Base-by-base conservation (phyloP, 129 eudicot genomes). In the Artemisia argyi region DNA sequence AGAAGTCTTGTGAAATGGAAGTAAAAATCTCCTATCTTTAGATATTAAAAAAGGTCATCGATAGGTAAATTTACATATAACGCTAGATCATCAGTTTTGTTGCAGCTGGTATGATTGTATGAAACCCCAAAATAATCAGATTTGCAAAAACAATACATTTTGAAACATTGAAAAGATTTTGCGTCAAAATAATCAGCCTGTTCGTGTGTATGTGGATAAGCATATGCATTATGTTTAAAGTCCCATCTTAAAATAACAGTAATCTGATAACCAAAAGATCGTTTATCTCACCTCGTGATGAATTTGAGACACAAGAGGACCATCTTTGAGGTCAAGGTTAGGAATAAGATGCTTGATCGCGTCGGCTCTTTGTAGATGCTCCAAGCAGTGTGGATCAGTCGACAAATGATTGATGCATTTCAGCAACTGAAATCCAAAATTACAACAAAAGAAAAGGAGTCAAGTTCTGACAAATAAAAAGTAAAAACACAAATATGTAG, bases 241-340 rank as follows among this genome's bases (percentile, higher is more conserved):
- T 8, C 13, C 18, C 65, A 26, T n/a, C 15, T 53, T 47, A 71
- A 71, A 64, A 55, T 53, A 49, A 70, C 57, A 57, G 57, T 59
- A 50, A 16, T 70, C 48, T 19, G 32, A 39, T 52, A 65, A 62
- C 39, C 14, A 57, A 19, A 39, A 7, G 42, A 13, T 46, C 56
- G 18, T 68, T 74, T 69, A 52, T 56, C 71, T 83, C 74, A 94
- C 99, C 99, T 94, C 99, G 24, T 90, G 89, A 78, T 94, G 99
- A 68, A 94, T 88, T 79, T 83, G 91, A 44, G 91, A 83, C 57
- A 94, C 91, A 71, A 94, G 96, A 68, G 91, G 88, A 42, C 96
- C 99, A 52, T 90, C 96, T 83, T 86, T 94, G 76, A 90, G 96
- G 70, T 94, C 99, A 79, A 94, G 97, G 69, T 94, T 94, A 2